Base-by-base conservation (phyloP, 352 stramenopile genomes). In the Globisporangium mamillatum region DNA sequence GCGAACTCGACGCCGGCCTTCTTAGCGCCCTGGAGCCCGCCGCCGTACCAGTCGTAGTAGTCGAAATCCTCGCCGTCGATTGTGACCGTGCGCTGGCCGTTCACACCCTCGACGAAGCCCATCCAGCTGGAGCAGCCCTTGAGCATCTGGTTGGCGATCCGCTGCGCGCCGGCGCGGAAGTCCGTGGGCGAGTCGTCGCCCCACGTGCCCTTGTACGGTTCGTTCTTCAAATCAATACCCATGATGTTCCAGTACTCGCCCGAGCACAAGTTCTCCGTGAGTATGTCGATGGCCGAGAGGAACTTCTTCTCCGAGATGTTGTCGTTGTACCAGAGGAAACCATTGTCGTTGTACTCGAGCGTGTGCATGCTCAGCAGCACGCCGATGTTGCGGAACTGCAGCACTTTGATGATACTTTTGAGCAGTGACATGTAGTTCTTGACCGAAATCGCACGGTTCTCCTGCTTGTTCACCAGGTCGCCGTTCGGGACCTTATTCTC, bases 311-410 rank as follows among this genome's bases (percentile, higher is more conserved):
- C 70, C 3, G 68, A 73, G 53, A 84, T 58, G 24, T 68, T 77
- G n/a, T 66, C 56, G 61, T 78, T 73, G 62, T 86, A 88, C 81
- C 78, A 89, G 3, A 87, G 68, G 32, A 69, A 67, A 7, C 77
- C 79, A 7, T 71, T 84, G 52, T 83, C 72, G 1, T 70, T 71
- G 20, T 57, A 69, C n/a, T 76, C 80, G 50, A 90, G 73, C 36
- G 81, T 90, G 58, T 90, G 81, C 78, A 90, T 84, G 63, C 74
- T 84, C 56, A 90, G 63, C 57, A 90, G 53, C 48, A 90, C 81
- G 1, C 76, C 75, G 24, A 90, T 88, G 24, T 88, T 77, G 56
- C 81, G 76, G 69, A 84, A 90, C 27, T 71, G 75, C 7, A 90
- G 64, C 27, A 84, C 74, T 48, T 86, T 80, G 36, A 87, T 55